These are phyloP conservation scores for Trebouxia sp. DNA, from an alignment of 139 green algal species.

Conservation along the genomic window DNA sequence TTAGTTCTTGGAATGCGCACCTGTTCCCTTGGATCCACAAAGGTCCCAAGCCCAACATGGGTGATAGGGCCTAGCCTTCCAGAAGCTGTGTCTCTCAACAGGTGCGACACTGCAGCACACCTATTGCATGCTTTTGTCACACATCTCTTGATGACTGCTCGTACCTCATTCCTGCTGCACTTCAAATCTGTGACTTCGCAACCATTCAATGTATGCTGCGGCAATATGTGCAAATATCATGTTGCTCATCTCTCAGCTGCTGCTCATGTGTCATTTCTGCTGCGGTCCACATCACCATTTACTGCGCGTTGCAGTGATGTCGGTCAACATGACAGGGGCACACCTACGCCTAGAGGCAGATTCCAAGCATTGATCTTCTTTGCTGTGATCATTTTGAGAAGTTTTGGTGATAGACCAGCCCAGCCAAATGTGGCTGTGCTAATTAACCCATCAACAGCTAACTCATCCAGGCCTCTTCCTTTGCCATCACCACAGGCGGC, in stretches of 20 bases:
- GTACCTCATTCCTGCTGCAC: too few relatives aligned
- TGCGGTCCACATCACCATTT: too few relatives aligned
- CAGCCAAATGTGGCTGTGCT: constrained; percentile 34
- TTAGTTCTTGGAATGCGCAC: not conserved
- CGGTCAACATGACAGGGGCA: too few relatives aligned
- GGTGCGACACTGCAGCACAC: constrained; percentile 51
- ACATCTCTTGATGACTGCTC: too few relatives aligned
- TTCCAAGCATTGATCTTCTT: constrained; percentile 45
- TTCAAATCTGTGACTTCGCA: too few relatives aligned
- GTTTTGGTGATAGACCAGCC: constrained; percentile 35
- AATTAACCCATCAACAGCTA: constrained; percentile 43
- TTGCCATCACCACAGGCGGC: constrained; percentile 41
- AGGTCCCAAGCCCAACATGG: constrained; percentile 50
- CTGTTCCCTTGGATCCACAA: constrained; percentile 53
- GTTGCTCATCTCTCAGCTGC: not conserved
- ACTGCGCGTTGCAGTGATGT: too few relatives aligned
- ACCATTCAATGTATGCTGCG: too few relatives aligned
- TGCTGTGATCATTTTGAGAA: constrained; percentile 31
- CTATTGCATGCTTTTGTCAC: too few relatives aligned
- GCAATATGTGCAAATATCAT: not conserved
- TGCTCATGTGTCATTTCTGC: too few relatives aligned
- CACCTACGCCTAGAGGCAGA: constrained; percentile 50
- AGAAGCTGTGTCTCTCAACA: constrained; percentile 53
- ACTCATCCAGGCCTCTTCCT: constrained; percentile 29
- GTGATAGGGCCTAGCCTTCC: constrained; percentile 41